Evolutionary conservation across 2,329 filamentous ascomycete genomes (phyloP), one percentile per base, ranked within the genome.

Genomic region (Neoscytalidium dimidiatum): DNA sequence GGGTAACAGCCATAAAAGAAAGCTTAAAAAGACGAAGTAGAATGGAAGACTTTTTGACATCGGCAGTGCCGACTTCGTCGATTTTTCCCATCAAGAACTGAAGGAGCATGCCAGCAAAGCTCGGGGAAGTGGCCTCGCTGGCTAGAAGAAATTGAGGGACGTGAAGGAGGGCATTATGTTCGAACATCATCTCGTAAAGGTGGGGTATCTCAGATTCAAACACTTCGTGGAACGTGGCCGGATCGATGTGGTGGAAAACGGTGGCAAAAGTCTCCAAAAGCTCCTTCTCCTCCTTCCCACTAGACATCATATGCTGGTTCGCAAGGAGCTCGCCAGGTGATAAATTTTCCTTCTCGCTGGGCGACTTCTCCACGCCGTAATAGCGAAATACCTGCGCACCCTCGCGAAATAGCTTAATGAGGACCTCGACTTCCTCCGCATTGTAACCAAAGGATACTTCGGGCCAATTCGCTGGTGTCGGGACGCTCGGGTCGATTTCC

Each of bases 71-170:
- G 48, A 99, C 93, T 75, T 99, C 92, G 68, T 96, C 91, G 65
- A 99, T 96, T 62, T 92, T 91, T 71, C 94, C 91, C 95, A 99
- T 99, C 66, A 99, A 83, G 74, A 99, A 99, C 69, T 96, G 92
- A 53, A 99, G 82, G 28, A 99, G 87, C 95, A 99, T 98, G 43
- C 96, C 95, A 67, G 94, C 97, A 78, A 99, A 99, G 69, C 93
- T 96, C 0, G 95, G 94, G 28, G 94, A 97, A 0, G 96, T 99
- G 4, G 94, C 94, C 80, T 99, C 95, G 72, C 94, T 97, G n/a
- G 96, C 95, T 60, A 99, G 86, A 79, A 99, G 95, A 78, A 98
- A 99, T 74, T 99, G 95, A 6, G 95, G 94, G 64, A 99, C 92
- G 77, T 99, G 95, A 60, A 99, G 84, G 43, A 99, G 84, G 28